Conservation (phyloP, 345 rosid genomes). For the Arabis alpina region DNA sequence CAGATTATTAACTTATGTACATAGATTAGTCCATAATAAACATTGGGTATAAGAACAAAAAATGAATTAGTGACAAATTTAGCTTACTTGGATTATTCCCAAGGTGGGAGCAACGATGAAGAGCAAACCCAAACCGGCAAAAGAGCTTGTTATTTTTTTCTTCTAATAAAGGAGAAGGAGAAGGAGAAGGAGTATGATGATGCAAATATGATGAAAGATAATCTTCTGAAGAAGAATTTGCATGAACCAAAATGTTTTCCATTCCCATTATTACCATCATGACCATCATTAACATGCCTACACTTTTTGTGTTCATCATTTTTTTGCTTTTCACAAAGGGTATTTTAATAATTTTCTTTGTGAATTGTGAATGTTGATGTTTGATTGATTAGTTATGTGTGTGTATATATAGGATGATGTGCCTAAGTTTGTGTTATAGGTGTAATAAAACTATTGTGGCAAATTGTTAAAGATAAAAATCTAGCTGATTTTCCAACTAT, state of each 20-base stretch:
- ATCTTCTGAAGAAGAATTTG: conserved; percentile 6
- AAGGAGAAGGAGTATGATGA: background rate
- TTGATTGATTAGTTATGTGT: conserved; percentile 14
- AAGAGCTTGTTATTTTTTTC: rapidly evolving
- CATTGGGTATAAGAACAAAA: background rate
- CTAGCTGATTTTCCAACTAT: background rate
- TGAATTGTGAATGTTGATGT: background rate
- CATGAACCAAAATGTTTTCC: conserved; percentile 28
- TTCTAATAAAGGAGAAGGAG: background rate
- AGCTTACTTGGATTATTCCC: background rate
- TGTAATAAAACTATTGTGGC: background rate
- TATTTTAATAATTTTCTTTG: background rate
- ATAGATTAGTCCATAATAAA: background rate
- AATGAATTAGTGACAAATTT: background rate
- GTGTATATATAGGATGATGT: conserved; percentile 13
- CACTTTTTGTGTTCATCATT: conserved; percentile 24
- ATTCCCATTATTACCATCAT: conserved; percentile 29
- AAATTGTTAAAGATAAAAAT: background rate
- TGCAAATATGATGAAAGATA: background rate
- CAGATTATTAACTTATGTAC: background rate
- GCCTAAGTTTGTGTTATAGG: conserved; percentile 6
- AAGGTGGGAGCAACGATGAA: background rate
- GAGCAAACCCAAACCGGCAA: background rate
- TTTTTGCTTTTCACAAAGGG: background rate
- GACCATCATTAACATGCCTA: conserved; percentile 19